A percentile compares a stretch with the other conserved stretches of the same genome.
Evolutionary conservation across 2,329 filamentous ascomycete species (phyloP).

Genomic region (Hymenoscyphus fraxineus): DNA sequence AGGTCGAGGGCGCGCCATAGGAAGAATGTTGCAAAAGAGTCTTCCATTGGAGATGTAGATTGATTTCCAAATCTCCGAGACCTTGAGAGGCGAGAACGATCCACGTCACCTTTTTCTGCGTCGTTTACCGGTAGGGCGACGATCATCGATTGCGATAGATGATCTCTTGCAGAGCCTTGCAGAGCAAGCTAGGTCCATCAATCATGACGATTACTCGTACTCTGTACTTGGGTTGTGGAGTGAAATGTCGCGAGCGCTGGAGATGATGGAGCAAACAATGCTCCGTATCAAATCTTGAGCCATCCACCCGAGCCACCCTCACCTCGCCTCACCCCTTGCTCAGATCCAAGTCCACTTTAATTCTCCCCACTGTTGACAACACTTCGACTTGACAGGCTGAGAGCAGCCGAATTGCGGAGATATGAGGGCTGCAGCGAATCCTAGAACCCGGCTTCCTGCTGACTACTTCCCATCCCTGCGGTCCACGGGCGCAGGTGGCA

Average conservation of each 20-base stretch:
- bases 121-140: neutral
- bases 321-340: neutral
- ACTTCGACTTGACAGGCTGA: neutral
- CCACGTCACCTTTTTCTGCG: neutral
- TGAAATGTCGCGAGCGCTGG: neutral
- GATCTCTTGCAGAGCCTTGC: neutral
- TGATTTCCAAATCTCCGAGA: neutral
- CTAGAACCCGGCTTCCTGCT: neutral
- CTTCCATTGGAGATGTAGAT: neutral
- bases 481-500: no score
- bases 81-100: neutral
- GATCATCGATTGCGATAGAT: conserved; percentile 2
- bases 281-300: neutral
- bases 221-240: neutral
- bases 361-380: neutral
- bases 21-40: neutral
- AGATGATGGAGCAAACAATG: neutral
- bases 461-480: neutral
- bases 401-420: neutral
- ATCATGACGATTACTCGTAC: neutral
- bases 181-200: neutral
- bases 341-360: neutral
- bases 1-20: neutral
- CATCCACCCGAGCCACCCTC: no score
- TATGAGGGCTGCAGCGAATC: neutral